A percentile compares a stretch with the other conserved stretches of the same genome.
phyloP scores from a whole-genome alignment of 176 grass and related monocot species.

The Carex scoparia region DNA sequence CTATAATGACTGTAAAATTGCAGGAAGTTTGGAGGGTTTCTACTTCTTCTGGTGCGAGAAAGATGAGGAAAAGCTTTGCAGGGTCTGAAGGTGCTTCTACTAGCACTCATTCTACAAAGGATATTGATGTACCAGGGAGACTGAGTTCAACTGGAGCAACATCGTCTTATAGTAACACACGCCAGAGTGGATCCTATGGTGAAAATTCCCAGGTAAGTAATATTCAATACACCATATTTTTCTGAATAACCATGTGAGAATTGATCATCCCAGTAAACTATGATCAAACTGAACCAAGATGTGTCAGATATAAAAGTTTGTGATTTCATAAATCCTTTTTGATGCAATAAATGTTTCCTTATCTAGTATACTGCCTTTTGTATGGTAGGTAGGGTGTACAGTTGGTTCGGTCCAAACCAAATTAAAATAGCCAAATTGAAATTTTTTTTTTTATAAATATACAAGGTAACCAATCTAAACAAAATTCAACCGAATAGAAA shows the following conservation, averaged over 20 bases:
- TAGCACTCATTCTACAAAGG: slow-evolving; percentile 63
- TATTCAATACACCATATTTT: slow-evolving; percentile 4
- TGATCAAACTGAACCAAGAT: neutral
- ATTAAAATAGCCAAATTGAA: too few relatives aligned
- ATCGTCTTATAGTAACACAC: slow-evolving; percentile 43
- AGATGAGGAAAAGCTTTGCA: slow-evolving; percentile 67
- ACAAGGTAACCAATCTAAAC: too few relatives aligned
- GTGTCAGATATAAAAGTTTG: neutral
- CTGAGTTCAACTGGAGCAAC: slow-evolving; percentile 37
- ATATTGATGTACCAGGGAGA: slow-evolving; percentile 59
- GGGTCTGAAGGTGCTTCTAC: slow-evolving; percentile 64
- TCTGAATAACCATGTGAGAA: neutral
- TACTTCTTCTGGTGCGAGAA: slow-evolving; percentile 77
- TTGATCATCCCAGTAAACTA: neutral
- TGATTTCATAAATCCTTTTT: neutral
- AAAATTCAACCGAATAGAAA: too few relatives aligned
- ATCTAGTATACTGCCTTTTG: neutral
- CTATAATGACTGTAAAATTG: slow-evolving; percentile 21
- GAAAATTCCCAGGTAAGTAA: slow-evolving; percentile 63
- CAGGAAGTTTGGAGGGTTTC: slow-evolving; percentile 99
- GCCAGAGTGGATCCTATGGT: slow-evolving; percentile 33
- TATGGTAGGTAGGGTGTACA: neutral
- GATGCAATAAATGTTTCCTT: neutral
- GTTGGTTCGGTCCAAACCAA: too few relatives aligned
- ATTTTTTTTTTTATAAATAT: too few relatives aligned